Evolutionary conservation across 106 monocot genomes (phyloP).

Genomic region (Apostasia ramifera): DNA sequence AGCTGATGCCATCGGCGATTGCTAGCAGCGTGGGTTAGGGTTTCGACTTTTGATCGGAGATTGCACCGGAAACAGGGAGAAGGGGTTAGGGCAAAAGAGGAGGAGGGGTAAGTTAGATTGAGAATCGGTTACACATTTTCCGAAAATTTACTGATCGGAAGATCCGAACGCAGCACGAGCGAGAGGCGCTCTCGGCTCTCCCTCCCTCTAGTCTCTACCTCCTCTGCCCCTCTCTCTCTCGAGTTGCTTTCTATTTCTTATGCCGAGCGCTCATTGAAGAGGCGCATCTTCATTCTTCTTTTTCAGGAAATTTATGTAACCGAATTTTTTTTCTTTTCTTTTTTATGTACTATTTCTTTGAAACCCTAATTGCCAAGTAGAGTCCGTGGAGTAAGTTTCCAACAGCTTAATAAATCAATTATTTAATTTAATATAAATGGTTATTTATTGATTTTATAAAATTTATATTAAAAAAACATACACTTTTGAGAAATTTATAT

Average conservation of each 20-base stretch:
- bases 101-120: neutral
- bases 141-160: neutral
- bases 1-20: neutral
- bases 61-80: neutral
- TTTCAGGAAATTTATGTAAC: too few relatives aligned
- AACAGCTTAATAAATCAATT: too few relatives aligned
- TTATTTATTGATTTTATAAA: too few relatives aligned
- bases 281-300: too few relatives aligned
- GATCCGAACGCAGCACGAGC: slow-evolving; percentile 1
- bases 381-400: too few relatives aligned
- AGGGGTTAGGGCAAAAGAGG: neutral
- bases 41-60: slow-evolving; percentile 3
- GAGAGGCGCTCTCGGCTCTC: neutral
- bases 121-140: neutral
- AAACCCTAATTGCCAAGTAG: too few relatives aligned
- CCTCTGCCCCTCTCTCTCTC: neutral
- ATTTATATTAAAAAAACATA: too few relatives aligned
- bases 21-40: neutral
- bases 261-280: neutral
- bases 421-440: too few relatives aligned
- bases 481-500: too few relatives aligned
- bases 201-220: neutral
- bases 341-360: too few relatives aligned
- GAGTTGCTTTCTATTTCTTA: slow-evolving; percentile 2
- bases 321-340: too few relatives aligned